Base-by-base conservation (phyloP, 2,329 filamentous ascomycete genomes). In the Anisogramma anomala region DNA sequence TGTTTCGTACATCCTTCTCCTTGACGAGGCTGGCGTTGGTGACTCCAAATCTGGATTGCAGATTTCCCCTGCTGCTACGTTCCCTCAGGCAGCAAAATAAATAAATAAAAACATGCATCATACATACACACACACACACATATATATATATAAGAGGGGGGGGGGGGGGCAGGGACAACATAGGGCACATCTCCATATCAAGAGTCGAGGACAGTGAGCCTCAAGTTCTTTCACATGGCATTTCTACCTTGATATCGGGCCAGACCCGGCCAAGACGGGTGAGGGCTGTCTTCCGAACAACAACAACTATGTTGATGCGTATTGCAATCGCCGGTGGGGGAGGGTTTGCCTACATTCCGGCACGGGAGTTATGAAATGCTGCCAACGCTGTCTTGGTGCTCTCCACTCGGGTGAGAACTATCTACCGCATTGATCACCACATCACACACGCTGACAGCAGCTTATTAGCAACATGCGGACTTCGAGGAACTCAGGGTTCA, bases 351-450 rank as follows among this genome's bases (percentile, higher is more conserved):
- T 60, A 59, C 48, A 49, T 69, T 45, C 55, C 71, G 20, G 58
- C 64, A 33, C 67, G 73, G 42, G 69, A 74, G 52, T 68, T 87
- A 23, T 69, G 72, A 22, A 67, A 74, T 39, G 82, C 74, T 26
- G 74, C 72, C 34, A 78, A 86, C 57, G 72, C 78, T 37, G 69
- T 85, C 33, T 67, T 87, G 39, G 69, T 87, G n/a, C 61, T 87
- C 22, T 84, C 82, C 17, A 70, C 77, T 65, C 64, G 58, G 46
- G 79, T 81, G 58, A 57, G 68, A 61, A 13, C 27, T 22, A 19
- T n/a, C 11, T 8, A 45, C 46, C 22, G 46, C 47, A 52, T 46
- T 45, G 28, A 13, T 35, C 4, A 18, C 10, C 4, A 19, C 9
- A 9, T 3, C 28, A 4, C 19, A 8, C 7, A 14, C 31, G 36